A percentile compares a stretch with the other conserved stretches of the same genome.
Conservation (phyloP, 345 rosid genomes). For the Gossypium herbaceum region DNA sequence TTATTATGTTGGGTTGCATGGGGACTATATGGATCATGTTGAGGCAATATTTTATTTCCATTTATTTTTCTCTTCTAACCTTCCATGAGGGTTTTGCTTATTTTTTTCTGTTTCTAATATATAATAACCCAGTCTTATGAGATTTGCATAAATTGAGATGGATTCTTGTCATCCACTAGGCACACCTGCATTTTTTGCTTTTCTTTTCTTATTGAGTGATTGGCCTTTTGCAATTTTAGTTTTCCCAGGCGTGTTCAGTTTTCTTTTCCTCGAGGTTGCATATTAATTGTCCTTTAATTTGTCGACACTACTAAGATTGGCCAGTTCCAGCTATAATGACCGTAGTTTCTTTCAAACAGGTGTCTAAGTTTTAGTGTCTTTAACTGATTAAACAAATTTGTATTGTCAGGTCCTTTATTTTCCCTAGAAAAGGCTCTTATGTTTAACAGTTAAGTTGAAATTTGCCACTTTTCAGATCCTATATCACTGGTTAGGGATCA, state of each 20-base stretch:
- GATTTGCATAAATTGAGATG: background rate
- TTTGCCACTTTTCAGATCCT: conserved; percentile 64
- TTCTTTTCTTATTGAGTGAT: background rate
- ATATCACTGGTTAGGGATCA: conserved; percentile 93
- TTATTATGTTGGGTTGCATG: background rate
- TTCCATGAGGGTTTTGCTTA: background rate
- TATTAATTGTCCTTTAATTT: background rate
- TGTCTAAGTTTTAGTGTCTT: background rate
- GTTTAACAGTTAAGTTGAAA: conserved; percentile 6
- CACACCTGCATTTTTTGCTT: background rate
- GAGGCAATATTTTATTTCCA: conserved; percentile 9
- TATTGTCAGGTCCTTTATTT: conserved; percentile 2
- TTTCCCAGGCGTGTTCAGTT: conserved; percentile 8
- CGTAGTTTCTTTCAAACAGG: background rate
- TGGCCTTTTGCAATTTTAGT: background rate
- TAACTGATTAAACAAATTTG: background rate
- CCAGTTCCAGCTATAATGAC: conserved; percentile 6
- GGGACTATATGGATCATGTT: conserved; percentile 20
- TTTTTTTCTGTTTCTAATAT: background rate
- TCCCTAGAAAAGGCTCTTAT: background rate
- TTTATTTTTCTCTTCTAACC: background rate
- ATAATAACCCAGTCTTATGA: background rate
- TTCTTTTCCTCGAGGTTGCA: background rate
- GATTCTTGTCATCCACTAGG: conserved; percentile 7
- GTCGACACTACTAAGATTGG: background rate